Conservation (phyloP, 2,329 filamentous ascomycete genomes). For the Hypoxylon rubiginosum region DNA sequence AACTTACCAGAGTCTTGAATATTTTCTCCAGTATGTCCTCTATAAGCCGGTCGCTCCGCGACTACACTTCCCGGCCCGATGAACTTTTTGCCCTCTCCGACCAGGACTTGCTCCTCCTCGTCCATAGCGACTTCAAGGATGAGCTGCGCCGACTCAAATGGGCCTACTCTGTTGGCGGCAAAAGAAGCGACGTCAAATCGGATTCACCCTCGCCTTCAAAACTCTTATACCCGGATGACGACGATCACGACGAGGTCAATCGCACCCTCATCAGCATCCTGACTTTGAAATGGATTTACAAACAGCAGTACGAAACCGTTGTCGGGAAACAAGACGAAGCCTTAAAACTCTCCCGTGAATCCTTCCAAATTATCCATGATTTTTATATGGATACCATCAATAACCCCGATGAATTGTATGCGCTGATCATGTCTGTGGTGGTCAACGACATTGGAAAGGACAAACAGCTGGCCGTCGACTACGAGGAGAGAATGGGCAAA, state of each 20-base stretch:
- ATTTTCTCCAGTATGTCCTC: background rate
- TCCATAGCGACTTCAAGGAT: slow-evolving; percentile 45
- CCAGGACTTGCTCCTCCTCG: slow-evolving; percentile 43
- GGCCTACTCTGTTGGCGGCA: slow-evolving; percentile 46
- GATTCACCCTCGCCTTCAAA: slow-evolving; percentile 46
- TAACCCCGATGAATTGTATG: slow-evolving; percentile 45
- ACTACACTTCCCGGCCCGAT: background rate
- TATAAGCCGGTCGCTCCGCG: background rate
- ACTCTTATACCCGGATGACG: slow-evolving; percentile 44
- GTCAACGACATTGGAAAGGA: slow-evolving; percentile 58
- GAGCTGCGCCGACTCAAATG: slow-evolving; percentile 51
- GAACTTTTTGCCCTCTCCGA: slow-evolving; percentile 40
- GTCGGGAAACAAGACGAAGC: slow-evolving; percentile 46
- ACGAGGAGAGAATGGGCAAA: slow-evolving; percentile 31
- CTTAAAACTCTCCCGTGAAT: slow-evolving; percentile 45
- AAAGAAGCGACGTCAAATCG: slow-evolving; percentile 15
- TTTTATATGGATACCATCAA: slow-evolving; percentile 43
- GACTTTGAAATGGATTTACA: slow-evolving; percentile 54
- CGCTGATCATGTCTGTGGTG: slow-evolving; percentile 52
- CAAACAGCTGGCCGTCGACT: slow-evolving; percentile 46
- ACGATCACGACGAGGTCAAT: slow-evolving; percentile 56
- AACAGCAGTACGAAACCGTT: slow-evolving; percentile 53
- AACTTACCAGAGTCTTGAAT: background rate
- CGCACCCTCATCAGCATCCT: slow-evolving; percentile 56
- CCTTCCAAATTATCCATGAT: slow-evolving; percentile 50